Evolutionary conservation across 2,329 filamentous ascomycete genomes (phyloP), one percentile per base, ranked within the genome.

Genomic region (Beauveria sp.): DNA sequence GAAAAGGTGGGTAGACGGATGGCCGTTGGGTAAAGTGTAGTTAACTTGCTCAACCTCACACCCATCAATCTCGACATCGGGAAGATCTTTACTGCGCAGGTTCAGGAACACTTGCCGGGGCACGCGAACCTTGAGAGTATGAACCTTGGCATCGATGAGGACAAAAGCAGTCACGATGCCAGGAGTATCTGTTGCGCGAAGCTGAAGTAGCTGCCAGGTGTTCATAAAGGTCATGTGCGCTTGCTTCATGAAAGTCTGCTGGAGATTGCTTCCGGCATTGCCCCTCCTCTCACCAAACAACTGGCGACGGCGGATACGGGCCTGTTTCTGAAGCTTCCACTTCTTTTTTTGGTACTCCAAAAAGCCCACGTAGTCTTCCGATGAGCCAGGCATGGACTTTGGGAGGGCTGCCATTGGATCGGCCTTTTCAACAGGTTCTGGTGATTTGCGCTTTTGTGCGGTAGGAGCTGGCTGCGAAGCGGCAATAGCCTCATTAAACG

Each of bases 271-370:
- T 44, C 66, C 71, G 8, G 68, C 65, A 46, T 70, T 67, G 12
- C 79, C 78, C 63, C 87, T 84, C 61, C 89, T 87, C 68, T 99
- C 93, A 63, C 94, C 94, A 68, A 99, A 99, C 1, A 99, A 79
- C 71, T 99, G 94, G 54, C 93, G 85, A 65, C 96, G 84, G 48
- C 93, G 87, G 63, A 88, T 82, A 24, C 94, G 86, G 40, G 93
- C 92, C 71, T 96, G 89, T 70, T 92, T 96, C 72, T 99, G 94
- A 43, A 97, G 88, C 77, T 93, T 97, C 94, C 94, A 99, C 75
- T 99, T 99, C 76, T 92, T 86, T 75, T 99, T 99, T 72, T 99
- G 94, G 69, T 97, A 97, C 69, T 89, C 83, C 58, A 99, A 73
- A 79, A 96, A 99, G 0, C 85, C 91, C 20, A 85, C 78, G 67